Evolutionary conservation across 768 basidiomycete species (phyloP), one percentile per base, ranked within the genome.

Genomic region (Russula olivacea): DNA sequence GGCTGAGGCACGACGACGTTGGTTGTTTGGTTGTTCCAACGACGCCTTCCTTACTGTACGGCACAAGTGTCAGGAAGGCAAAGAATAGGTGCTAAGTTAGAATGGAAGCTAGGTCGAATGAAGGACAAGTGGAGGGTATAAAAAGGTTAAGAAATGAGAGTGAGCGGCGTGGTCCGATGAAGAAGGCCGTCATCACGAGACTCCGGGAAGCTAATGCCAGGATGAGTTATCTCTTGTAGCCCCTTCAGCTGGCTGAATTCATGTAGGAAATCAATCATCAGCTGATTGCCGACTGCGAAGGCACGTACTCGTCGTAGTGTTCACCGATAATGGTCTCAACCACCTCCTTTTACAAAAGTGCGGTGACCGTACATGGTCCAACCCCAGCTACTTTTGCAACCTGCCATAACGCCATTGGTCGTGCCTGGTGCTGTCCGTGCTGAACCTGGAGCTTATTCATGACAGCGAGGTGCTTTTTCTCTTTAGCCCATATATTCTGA

Each of bases 401-500:
- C 40, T 92, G 90, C 61, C 85, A 86, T 48, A 98, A 79, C 1
- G 88, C 68, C 0, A 95, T 96, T 23, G 95, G 95, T 43, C 95
- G 83, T 41, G 92, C 80, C 28, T 78, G 79, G 72, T 98, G 93
- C n/a, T n/a, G n/a, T n/a, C n/a, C n/a, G n/a, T n/a, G n/a, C 72
- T 98, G 94, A 2, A 81, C 68, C 68, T 90, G 90, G 21, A 98
- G 75, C 69, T 84, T 87, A 71, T 94, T 83, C 86, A 96, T 91
- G 36, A 93, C 91, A 0, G 76, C 71, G 14, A 98, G 78, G 74
- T 98, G 95, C 72, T 91, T 92, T 76, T 89, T 90, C 74, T 98
- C 95, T 72, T 93, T 92, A 36, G 92, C 85, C 93, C 94, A 98
- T 95, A 98, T 98, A 64, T 91, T 88, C 94, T 98, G 47, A n/a